Percentiles rank a stretch among this genome's conserved stretches.
Conservation (phyloP, 352 stramenopile species). For the Phytophthora pluvialis region DNA sequence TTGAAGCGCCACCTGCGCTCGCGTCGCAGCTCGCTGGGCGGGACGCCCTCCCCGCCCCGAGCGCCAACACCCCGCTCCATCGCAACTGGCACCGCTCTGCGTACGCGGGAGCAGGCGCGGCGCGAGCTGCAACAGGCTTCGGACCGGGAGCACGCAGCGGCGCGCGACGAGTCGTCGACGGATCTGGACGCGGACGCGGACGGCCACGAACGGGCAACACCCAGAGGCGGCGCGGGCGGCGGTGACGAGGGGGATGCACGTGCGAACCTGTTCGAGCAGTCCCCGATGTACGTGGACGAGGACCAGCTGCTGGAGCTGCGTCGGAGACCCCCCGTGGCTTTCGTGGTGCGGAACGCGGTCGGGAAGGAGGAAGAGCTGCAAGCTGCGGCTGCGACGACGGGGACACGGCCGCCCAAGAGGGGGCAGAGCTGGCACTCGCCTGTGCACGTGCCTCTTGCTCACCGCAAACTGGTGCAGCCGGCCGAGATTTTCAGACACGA, state of each 20-base stretch:
- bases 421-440: constrained; percentile 68
- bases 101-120: constrained; percentile 19
- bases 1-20: constrained; percentile 18
- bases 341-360: constrained; percentile 46
- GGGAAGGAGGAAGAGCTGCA: constrained; percentile 31
- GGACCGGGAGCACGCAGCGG: not conserved
- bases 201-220: not conserved
- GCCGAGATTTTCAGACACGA: constrained; percentile 54
- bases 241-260: not conserved
- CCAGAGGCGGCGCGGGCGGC: not conserved
- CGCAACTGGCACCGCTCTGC: constrained; percentile 10
- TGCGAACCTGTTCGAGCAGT: constrained; percentile 35
- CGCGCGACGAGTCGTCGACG: constrained; percentile 13
- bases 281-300: constrained; percentile 41
- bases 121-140: constrained; percentile 4
- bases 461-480: constrained; percentile 67
- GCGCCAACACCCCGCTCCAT: constrained; percentile 2
- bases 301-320: constrained; percentile 41
- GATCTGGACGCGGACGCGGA: not conserved
- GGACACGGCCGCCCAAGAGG: not conserved
- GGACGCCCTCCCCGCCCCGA: not conserved
- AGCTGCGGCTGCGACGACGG: constrained; percentile 5
- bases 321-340: constrained; percentile 43
- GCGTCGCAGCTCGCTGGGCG: constrained; percentile 7
- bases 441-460: constrained; percentile 60